phyloP scores from a whole-genome alignment of 257 asterid species.

The Solanum medicagineum region DNA sequence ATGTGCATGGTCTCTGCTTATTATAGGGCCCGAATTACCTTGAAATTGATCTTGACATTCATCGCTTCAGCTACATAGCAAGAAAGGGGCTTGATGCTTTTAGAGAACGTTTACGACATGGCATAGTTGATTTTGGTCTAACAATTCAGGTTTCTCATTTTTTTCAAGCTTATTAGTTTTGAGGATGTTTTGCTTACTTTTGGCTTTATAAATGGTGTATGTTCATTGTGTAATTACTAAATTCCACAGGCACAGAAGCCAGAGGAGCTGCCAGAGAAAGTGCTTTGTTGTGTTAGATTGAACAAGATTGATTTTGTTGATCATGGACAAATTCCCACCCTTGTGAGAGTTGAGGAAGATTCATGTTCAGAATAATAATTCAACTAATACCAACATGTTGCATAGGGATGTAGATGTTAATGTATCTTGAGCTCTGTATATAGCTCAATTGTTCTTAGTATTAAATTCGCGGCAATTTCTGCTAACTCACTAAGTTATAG shows the following conservation, averaged over 20 bases:
- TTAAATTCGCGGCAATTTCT: neutral
- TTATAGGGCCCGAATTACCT: slow-evolving; percentile 53
- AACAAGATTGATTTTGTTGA: slow-evolving; percentile 66
- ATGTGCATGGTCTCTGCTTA: neutral
- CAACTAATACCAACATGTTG: neutral
- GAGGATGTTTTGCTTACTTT: neutral
- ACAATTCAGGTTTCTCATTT: slow-evolving; percentile 50
- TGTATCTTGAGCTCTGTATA: neutral
- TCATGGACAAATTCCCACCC: slow-evolving; percentile 53
- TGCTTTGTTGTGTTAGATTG: slow-evolving; percentile 50
- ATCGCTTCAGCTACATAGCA: slow-evolving; percentile 81
- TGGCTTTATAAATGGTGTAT: neutral
- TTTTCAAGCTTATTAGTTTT: neutral
- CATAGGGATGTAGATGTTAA: neutral
- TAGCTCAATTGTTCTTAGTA: neutral
- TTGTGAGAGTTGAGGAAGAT: slow-evolving; percentile 29
- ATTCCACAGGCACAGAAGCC: slow-evolving; percentile 52
- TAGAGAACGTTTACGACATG: slow-evolving; percentile 53
- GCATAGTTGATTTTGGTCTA: slow-evolving; percentile 52
- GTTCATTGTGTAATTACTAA: neutral
- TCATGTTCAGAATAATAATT: neutral
- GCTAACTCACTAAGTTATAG: neutral
- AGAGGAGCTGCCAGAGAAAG: slow-evolving; percentile 60
- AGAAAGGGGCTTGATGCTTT: slow-evolving; percentile 77
- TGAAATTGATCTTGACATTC: slow-evolving; percentile 71